A percentile compares a stretch with the other conserved stretches of the same genome.
phyloP scores from a whole-genome alignment of 108 stramenopile species.

The Pseudonitzschia multiseries region DNA sequence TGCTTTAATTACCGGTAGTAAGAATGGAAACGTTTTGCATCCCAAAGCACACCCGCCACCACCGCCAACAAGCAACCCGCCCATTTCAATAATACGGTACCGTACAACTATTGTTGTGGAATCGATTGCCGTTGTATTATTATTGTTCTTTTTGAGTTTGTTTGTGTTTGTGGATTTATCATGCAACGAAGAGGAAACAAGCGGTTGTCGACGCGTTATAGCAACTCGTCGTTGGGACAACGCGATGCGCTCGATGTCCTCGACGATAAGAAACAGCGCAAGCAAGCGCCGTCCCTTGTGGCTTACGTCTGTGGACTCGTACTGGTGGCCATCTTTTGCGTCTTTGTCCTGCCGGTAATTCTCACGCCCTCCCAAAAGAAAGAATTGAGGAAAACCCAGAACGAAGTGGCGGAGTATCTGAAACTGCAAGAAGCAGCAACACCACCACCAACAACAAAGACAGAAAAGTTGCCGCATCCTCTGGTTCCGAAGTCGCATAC shows the following conservation, averaged over 20 bases:
- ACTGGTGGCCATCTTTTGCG: not conserved
- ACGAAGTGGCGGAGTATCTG: constrained; percentile 28
- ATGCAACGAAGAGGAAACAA: not conserved
- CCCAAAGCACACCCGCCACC: no score
- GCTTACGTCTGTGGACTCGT: not conserved
- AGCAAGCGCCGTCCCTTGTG: not conserved
- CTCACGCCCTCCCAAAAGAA: constrained; percentile 4
- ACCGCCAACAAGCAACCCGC: no score
- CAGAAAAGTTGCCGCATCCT: no score
- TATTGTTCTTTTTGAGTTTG: no score
- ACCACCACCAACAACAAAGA: no score
- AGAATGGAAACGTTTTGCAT: no score
- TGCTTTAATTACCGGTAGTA: no score
- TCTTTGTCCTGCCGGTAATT: not conserved
- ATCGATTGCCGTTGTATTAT: no score
- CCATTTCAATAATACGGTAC: no score
- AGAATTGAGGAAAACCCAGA: constrained; percentile 23
- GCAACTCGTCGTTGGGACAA: not conserved
- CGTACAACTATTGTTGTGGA: no score
- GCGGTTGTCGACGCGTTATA: not conserved
- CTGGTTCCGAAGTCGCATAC: no score
- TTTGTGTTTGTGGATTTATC: not conserved
- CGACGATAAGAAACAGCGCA: not conserved
- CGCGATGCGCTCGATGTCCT: not conserved
- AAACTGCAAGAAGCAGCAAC: not conserved